Evolutionary conservation across 768 basidiomycete genomes (phyloP), one percentile per base, ranked within the genome.

Genomic region (Cyclocybe aegerita): DNA sequence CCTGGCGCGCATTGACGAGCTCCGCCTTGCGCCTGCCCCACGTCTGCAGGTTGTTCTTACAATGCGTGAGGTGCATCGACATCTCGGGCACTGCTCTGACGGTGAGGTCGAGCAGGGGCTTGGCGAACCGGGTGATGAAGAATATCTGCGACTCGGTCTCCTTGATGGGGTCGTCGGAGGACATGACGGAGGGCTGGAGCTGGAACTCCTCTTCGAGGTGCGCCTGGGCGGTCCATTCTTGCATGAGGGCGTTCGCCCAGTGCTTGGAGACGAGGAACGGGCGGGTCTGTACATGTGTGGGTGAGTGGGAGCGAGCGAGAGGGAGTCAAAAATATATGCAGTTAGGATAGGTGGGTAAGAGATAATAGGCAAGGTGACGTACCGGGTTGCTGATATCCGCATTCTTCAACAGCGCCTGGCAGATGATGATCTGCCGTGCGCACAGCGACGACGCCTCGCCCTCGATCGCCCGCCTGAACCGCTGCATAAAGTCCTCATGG

Each of bases 301-400:
- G 29, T 23, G n/a, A 29, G 38, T 12, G 16, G 16, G 11, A 14
- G 4, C 37, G 31, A 45, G 9, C 37, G 29, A 43, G 9, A 39
- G 14, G 39, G 33, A 33, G 45, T 43, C 37, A 34, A 31, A 35
- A 43, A n/a, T 40, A 44, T 34, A 55, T 10, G n/a, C 51, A 32
- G 12, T 32, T 44, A 48, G 41, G 38, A 43, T 43, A 34, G 17
- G 39, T 17, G 3, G 32, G 39, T 37, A 46, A 14, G 46, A 39
- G 41, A 15, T 44, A 34, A 42, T 40, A 35, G 40, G 29, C 7
- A 7, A 46, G 16, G 14, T 30, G 12, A 81, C 94, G 57, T 65
- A 97, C 94, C 11, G 97, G 96, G 66, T 99, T 99, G 65, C 92
- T 94, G 62, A 99, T 98, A 70, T 99, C 97, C 12, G 96, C 94